Base-by-base conservation (phyloP, 2,329 filamentous ascomycete species). In the Lasiodiplodia theobromae region DNA sequence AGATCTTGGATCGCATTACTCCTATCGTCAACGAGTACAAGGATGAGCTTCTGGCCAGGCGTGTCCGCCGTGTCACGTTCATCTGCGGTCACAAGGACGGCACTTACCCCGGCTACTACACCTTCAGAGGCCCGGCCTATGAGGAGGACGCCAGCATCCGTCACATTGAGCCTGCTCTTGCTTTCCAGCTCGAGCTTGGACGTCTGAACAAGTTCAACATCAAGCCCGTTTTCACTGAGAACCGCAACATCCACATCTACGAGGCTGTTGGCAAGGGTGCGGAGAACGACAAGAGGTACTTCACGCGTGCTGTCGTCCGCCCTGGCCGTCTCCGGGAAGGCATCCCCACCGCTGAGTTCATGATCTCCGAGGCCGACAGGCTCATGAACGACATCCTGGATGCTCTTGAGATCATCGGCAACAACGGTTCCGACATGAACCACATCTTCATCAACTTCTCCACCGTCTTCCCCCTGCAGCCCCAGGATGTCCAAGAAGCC, bases 401-500 rank as follows among this genome's bases (percentile, higher is more conserved):
- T 78, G 96, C 96, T 54, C 86, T 99, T 69, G 96, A 99, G 86
- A 97, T 99, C 75, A 96, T 97, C 77, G 96, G 96, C 78, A 97
- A 97, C 87, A 98, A 97, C 85, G 96, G 97, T 85, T 97, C 96
- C 64, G 96, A 99, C 86, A 87, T 99, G 78, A 99, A 99, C 86
- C 96, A 99, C 84, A 96, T 99, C 87, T 99, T 99, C 86, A 96
- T 99, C 87, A 98, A 99, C 88, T 99, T 99, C 85, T 96, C 93
- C 0, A 93, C 94, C 11, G 92, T 97, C 69, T 98, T 99, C 89
- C 93, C 94, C 79, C 89, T 99, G 60, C 87, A 93, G 76, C 94
- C 96, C 3, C 84, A 89, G 69, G 93, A 97, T 83, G 93, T 99
- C 18, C 94, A 98, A 83, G 89, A 96, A 81, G 95, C 93, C 37